Conservation (phyloP, 805 yeast species). For the Schwanniomyces vanrijiae region DNA sequence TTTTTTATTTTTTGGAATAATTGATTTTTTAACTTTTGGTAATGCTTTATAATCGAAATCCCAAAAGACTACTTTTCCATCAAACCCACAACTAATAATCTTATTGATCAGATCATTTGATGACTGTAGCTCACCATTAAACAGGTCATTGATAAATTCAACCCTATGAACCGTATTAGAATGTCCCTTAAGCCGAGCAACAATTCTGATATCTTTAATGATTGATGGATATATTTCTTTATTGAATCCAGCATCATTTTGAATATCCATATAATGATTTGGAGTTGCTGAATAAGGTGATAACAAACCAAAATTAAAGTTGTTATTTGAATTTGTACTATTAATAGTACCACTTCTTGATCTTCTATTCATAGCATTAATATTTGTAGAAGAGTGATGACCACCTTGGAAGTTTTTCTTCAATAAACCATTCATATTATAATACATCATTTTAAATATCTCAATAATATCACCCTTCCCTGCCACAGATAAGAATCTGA, state of each 20-base stretch:
- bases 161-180: constrained; percentile 34
- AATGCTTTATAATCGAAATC: constrained; percentile 44
- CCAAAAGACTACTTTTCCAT: constrained; percentile 43
- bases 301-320: constrained; percentile 11
- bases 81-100: constrained; percentile 38
- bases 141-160: constrained; percentile 19
- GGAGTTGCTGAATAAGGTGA: constrained; percentile 23
- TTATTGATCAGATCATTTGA: constrained; percentile 24
- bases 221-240: constrained; percentile 29
- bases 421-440: constrained; percentile 37
- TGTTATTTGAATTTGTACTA: constrained; percentile 20
- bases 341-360: constrained; percentile 42
- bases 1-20: constrained; percentile 2
- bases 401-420: constrained; percentile 10
- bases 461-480: constrained; percentile 57
- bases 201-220: constrained; percentile 36
- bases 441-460: constrained; percentile 39
- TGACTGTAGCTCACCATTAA: constrained; percentile 5
- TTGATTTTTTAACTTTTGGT: constrained; percentile 29
- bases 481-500: constrained; percentile 44
- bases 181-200: constrained; percentile 40
- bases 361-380: constrained; percentile 16
- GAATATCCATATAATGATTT: constrained; percentile 9
- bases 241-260: background rate
- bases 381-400: constrained; percentile 8